Conservation (phyloP, 352 stramenopile genomes). For the Pythium angustatum region DNA sequence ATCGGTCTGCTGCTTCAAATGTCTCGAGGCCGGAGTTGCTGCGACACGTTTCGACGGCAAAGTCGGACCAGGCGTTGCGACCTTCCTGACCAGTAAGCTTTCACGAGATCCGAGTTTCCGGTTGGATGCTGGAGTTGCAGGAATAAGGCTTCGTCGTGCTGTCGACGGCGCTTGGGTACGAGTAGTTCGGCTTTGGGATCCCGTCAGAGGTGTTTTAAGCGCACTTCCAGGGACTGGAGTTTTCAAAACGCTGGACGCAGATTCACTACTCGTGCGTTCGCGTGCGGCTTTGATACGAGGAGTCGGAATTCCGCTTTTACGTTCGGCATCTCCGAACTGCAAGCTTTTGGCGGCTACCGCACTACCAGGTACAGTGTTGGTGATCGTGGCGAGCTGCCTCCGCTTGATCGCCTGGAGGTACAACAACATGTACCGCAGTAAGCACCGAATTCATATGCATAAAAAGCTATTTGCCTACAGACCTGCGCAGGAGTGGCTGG, state of each 20-base stretch:
- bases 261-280: constrained; percentile 8
- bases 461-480: too few relatives aligned
- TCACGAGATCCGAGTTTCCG: constrained; percentile 12
- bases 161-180: constrained; percentile 9
- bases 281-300: constrained; percentile 5
- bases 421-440: neutral
- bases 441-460: neutral
- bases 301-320: constrained; percentile 15
- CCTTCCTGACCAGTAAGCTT: neutral
- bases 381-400: constrained; percentile 61
- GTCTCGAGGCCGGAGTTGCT: constrained; percentile 11
- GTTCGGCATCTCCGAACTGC: constrained; percentile 25
- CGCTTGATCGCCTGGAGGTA: constrained; percentile 41
- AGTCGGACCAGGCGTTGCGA: neutral
- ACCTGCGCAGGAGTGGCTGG: constrained; percentile 38
- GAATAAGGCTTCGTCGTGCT: constrained; percentile 32
- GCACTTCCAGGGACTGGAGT: constrained; percentile 14
- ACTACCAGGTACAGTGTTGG: constrained; percentile 41
- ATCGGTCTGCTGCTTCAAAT: constrained; percentile 7
- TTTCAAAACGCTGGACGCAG: constrained; percentile 3
- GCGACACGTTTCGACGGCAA: neutral
- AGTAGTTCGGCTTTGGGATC: constrained; percentile 3
- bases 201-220: constrained; percentile 18
- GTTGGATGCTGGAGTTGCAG: constrained; percentile 31
- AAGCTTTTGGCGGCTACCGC: constrained; percentile 32